These are phyloP conservation scores for Suillus subaureus DNA, from an alignment of 768 basidiomycete species.

Conservation along the genomic window DNA sequence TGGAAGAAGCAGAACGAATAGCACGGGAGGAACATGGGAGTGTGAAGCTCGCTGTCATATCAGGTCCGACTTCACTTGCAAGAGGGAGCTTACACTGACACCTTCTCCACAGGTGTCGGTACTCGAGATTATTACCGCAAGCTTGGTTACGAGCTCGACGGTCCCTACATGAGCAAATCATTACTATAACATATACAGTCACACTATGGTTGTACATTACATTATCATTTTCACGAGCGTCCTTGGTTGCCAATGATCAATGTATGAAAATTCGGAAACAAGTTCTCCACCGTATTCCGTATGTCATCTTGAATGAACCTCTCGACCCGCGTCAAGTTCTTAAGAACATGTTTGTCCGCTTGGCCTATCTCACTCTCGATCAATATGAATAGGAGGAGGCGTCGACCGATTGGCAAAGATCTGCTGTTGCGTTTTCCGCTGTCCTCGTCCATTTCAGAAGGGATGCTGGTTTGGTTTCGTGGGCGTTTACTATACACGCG, in stretches of 20 bases:
- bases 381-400: conserved; percentile 81
- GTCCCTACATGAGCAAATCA: conserved; percentile 96
- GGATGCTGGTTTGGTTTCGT: conserved; percentile 47
- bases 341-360: conserved; percentile 91
- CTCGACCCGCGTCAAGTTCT: conserved; percentile 95
- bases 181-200: conserved; percentile 41
- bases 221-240: background rate
- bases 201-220: conserved; percentile 10
- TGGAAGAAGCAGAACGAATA: conserved; percentile 99
- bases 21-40: conserved; percentile 97
- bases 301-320: conserved; percentile 95
- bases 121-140: conserved; percentile 97
- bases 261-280: conserved; percentile 95
- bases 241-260: conserved; percentile 51
- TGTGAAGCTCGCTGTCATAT: conserved; percentile 95
- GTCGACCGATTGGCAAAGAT: conserved; percentile 76
- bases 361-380: conserved; percentile 98
- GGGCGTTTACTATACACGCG: conserved; percentile 59
- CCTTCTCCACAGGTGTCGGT: conserved; percentile 69
- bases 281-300: conserved; percentile 91
- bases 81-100: conserved; percentile 7
- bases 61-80: conserved; percentile 52
- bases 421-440: conserved; percentile 53
- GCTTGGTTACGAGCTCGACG: conserved; percentile 92
- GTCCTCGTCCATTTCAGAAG: conserved; percentile 68